Conservation (phyloP, 768 basidiomycete species). For the Tylopilus felleus region DNA sequence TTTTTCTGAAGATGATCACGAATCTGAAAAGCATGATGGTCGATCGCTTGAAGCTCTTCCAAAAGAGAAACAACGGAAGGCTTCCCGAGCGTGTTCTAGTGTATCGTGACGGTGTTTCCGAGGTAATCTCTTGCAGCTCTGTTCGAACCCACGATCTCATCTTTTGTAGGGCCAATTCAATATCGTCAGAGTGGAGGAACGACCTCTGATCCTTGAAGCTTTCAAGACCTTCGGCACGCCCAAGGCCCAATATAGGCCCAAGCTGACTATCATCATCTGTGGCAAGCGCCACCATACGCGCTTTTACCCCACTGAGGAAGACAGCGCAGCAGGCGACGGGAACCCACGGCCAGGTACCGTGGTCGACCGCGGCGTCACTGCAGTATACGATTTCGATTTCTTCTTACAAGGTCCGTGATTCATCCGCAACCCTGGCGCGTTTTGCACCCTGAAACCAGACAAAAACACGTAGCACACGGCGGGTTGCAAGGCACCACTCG, state of each 20-base stretch:
- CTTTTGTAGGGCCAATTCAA: slow-evolving; percentile 44
- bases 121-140: slow-evolving; percentile 39
- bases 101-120: slow-evolving; percentile 77
- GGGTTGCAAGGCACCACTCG: slow-evolving; percentile 47
- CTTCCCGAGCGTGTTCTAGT: slow-evolving; percentile 49
- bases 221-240: slow-evolving; percentile 39
- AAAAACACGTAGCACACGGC: slow-evolving; percentile 34
- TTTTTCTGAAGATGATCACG: slow-evolving; percentile 41
- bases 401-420: slow-evolving; percentile 44
- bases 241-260: slow-evolving; percentile 40
- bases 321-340: slow-evolving; percentile 41
- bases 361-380: slow-evolving; percentile 53
- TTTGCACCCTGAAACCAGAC: not conserved
- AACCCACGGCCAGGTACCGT: slow-evolving; percentile 53
- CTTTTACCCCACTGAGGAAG: slow-evolving; percentile 49
- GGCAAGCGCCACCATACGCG: slow-evolving; percentile 59
- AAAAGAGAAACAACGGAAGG: slow-evolving; percentile 29
- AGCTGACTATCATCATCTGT: slow-evolving; percentile 51
- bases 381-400: slow-evolving; percentile 54
- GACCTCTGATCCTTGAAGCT: slow-evolving; percentile 41
- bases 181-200: slow-evolving; percentile 42
- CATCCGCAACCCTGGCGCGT: not conserved
- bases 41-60: slow-evolving; percentile 42
- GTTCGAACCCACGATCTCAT: slow-evolving; percentile 10
- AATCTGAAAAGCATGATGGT: slow-evolving; percentile 49